Evolutionary conservation across 176 grass and related monocot genomes (phyloP), one percentile per base, ranked within the genome.

Genomic region (Eleusine coracana): DNA sequence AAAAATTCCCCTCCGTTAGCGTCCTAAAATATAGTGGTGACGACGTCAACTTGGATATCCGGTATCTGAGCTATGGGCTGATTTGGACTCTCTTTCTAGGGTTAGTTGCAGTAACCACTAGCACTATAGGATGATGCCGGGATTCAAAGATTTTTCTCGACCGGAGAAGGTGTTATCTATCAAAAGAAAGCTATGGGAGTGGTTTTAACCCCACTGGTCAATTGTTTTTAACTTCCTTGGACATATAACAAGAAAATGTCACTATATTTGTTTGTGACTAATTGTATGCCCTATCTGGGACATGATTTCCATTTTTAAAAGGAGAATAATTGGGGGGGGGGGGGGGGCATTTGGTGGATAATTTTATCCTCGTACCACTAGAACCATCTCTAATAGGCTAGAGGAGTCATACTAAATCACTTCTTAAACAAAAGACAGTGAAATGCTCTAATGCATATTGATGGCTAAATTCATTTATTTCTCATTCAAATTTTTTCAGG

Each of bases 401-500:
- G 25, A 63, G 23, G 9, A 63, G 7, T 65, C 27, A 61, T 20
- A 78, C 7, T 78, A 48, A 31, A 27, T 60, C 23, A 51, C 18
- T 69, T 82, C 20, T 59, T 61, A 34, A 34, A 34, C 31, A 62
- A 62, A 14, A 58, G 39, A 44, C 27, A 46, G 11, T 61, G 5
- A 61, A 49, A 37, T 61, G 23, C 62, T 23, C 37, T 0, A 0
- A 13, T 38, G 0, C 20, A 45, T n/a, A 60, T 37, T 54, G 15
- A n/a, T 60, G 29, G 38, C 15, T 27, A 27, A 1, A 27, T 28
- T 62, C 9, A 61, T 61, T 62, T n/a, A 61, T 28, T 29, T 63
- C 29, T 10, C 10, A 14, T 63, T 14, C 60, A 12, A 62, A 14
- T 73, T 73, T 46, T 64, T 85, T 68, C 78, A 94, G 92, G 92